These are phyloP conservation scores for Botryotinia narcissicola DNA, from an alignment of 2,329 filamentous ascomycete genomes.

Conservation along the genomic window DNA sequence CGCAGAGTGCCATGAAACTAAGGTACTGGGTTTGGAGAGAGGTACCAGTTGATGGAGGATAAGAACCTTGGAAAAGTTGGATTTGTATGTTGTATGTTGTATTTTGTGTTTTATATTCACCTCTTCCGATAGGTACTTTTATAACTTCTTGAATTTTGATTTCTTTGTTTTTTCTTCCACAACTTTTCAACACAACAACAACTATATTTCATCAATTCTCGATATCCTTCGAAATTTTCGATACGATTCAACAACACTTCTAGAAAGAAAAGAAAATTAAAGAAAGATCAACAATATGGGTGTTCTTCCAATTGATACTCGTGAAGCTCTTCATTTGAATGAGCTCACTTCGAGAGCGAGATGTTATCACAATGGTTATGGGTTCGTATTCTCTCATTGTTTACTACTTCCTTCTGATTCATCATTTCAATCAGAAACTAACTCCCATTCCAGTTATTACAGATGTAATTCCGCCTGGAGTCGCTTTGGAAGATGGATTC, in stretches of 20 bases:
- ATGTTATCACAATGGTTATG: background rate
- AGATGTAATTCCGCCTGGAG: slow-evolving; percentile 23
- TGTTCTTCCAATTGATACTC: slow-evolving; percentile 19
- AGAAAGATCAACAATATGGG: background rate
- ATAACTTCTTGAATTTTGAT: background rate
- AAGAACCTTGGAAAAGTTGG: slow-evolving; percentile 10
- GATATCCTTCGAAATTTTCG: background rate
- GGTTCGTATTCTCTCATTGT: background rate
- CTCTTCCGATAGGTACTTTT: no score
- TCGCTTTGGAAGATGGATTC: slow-evolving; percentile 30
- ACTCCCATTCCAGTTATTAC: background rate
- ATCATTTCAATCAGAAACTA: background rate
- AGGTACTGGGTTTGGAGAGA: background rate
- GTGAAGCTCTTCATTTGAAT: slow-evolving; percentile 14
- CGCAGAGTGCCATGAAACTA: background rate
- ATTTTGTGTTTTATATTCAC: no score
- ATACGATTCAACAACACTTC: background rate
- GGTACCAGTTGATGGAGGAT: background rate
- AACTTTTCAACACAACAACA: background rate
- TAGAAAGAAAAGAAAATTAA: background rate
- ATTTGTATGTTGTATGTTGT: background rate
- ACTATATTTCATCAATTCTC: background rate
- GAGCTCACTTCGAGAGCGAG: slow-evolving; percentile 8
- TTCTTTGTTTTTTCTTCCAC: no score
- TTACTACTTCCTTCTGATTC: no score